A percentile compares a stretch with the other conserved stretches of the same genome.
Conservation (phyloP, 352 stramenopile species). For the Globisporangium yorkense region DNA sequence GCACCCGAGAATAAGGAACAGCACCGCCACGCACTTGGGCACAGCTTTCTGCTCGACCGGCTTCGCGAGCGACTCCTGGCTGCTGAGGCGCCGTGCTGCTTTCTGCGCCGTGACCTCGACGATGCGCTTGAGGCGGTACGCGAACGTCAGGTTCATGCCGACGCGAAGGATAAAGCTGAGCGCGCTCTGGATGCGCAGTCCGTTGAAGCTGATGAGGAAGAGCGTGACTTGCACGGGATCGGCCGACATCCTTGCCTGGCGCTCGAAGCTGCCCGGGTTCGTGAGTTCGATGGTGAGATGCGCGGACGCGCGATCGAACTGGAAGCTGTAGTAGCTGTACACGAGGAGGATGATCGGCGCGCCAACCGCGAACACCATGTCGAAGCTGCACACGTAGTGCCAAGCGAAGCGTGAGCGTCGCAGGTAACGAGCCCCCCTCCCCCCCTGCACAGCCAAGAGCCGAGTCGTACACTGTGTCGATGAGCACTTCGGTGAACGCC, state of each 20-base stretch:
- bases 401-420: not conserved
- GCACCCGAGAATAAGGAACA: conserved; percentile 14
- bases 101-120: conserved; percentile 11
- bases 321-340: conserved; percentile 21
- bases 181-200: conserved; percentile 20
- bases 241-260: conserved; percentile 16
- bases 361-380: conserved; percentile 19
- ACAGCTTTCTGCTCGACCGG: conserved; percentile 3
- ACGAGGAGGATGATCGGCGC: conserved; percentile 21
- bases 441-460: not conserved
- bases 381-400: conserved; percentile 12
- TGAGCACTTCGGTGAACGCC: conserved; percentile 22
- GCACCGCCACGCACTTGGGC: not conserved
- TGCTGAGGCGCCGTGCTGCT: too few species aligned
- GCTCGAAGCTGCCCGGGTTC: conserved; percentile 18
- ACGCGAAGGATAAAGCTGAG: conserved; percentile 24
- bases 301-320: conserved; percentile 19
- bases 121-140: conserved; percentile 27
- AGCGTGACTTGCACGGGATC: conserved; percentile 23
- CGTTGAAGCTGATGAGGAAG: conserved; percentile 25
- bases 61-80: not conserved
- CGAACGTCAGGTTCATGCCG: conserved; percentile 28
- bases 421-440: too few species aligned
- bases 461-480: conserved; percentile 14
- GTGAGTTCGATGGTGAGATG: conserved; percentile 14